Conservation (phyloP, 1,284 basidiomycete genomes). For the Pseudozyma sp. region DNA sequence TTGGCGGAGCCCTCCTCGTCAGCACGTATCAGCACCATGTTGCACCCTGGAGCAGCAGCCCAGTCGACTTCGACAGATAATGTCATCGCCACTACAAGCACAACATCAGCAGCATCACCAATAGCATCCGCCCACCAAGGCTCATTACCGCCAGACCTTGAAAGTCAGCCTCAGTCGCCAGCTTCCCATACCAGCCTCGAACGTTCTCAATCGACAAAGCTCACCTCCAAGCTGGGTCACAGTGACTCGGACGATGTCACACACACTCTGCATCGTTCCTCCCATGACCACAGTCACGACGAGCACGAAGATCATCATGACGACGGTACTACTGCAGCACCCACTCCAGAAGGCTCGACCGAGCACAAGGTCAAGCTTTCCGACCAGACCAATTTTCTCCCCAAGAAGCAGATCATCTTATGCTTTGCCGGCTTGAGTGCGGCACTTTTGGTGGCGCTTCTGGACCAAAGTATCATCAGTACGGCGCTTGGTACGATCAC, state of each 20-base stretch:
- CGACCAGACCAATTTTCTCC: conserved; percentile 82
- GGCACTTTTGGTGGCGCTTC: conserved; percentile 60
- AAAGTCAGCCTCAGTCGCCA: conserved; percentile 5
- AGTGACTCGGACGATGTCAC: conserved; percentile 8
- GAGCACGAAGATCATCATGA: conserved; percentile 14
- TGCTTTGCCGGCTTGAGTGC: conserved; percentile 76
- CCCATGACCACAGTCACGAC: conserved; percentile 5
- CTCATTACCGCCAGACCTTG: conserved; percentile 24
- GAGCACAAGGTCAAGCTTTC: conserved; percentile 71
- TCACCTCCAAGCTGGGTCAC: conserved; percentile 11
- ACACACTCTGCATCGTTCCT: conserved; percentile 12
- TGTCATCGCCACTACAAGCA: conserved; percentile 2
- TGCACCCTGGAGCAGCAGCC: no score
- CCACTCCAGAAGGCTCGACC: conserved; percentile 32
- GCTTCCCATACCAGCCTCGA: conserved; percentile 1
- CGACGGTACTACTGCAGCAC: conserved; percentile 25
- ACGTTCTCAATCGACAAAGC: conserved; percentile 6
- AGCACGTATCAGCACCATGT: no score
- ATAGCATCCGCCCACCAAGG: conserved; percentile 11
- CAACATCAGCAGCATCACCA: conserved; percentile 9
- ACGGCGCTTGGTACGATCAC: conserved; percentile 68
- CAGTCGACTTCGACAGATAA: not conserved
- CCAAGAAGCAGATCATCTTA: conserved; percentile 76
- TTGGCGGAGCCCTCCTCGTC: no score
- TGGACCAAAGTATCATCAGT: conserved; percentile 69